phyloP scores from a whole-genome alignment of 140 eudicot genomes.

The Oenanthe javanica region DNA sequence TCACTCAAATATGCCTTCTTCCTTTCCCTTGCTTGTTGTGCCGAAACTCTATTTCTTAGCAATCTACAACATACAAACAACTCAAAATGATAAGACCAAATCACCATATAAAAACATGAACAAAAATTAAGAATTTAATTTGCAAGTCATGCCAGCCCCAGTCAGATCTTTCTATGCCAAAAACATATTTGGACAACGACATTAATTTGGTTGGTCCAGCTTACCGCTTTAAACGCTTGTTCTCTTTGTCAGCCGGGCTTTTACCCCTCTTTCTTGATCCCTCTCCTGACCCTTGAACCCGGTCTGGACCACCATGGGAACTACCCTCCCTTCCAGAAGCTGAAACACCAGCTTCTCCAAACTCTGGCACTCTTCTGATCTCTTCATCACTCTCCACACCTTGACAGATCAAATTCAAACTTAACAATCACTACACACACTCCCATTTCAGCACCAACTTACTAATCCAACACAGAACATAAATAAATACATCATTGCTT shows the following conservation, averaged over 20 bases:
- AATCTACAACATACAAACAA: conserved; percentile 30
- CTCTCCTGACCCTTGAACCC: conserved; percentile 38
- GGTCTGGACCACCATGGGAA: conserved; percentile 21
- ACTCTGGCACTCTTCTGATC: conserved; percentile 86
- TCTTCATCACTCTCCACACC: conserved; percentile 98
- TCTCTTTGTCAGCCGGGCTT: conserved; percentile 91
- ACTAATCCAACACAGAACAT: background rate
- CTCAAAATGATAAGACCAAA: background rate
- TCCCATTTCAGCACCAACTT: background rate
- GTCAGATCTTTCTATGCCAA: background rate
- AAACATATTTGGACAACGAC: conserved; percentile 3
- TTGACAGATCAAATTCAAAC: conserved; percentile 3
- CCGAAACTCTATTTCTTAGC: conserved; percentile 91
- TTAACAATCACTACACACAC: background rate
- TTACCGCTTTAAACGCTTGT: conserved; percentile 81
- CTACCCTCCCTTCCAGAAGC: conserved; percentile 44
- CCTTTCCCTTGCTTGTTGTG: conserved; percentile 97
- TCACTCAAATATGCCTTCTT: conserved; percentile 82
- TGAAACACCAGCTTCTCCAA: conserved; percentile 58
- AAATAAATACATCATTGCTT: background rate
- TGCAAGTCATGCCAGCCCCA: background rate
- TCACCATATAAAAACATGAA: background rate
- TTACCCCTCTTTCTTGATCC: conserved; percentile 64
- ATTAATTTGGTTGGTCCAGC: background rate
- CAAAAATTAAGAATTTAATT: background rate